These are phyloP conservation scores for Russula abietina DNA, from an alignment of 768 basidiomycete species.

Conservation along the genomic window DNA sequence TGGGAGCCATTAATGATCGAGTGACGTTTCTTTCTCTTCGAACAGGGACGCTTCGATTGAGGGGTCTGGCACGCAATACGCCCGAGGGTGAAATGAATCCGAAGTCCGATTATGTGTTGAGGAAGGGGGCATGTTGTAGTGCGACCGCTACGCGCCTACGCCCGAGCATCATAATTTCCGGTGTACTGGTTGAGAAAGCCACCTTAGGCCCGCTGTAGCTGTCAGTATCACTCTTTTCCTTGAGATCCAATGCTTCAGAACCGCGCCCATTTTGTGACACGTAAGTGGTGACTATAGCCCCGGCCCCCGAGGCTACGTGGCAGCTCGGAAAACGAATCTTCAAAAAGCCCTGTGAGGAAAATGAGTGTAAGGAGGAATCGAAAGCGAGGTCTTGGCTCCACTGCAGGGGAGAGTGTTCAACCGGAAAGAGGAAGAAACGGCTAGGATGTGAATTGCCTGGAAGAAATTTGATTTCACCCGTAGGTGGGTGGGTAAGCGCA, in stretches of 20 bases:
- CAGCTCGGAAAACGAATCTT: not conserved
- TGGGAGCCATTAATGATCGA: not conserved
- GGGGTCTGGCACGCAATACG: not conserved
- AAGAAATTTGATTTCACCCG: not conserved
- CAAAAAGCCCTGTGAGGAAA: not conserved
- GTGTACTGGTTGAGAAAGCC: not conserved
- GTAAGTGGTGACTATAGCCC: not conserved
- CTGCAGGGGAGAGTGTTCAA: not conserved
- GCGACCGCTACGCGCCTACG: constrained; percentile 9
- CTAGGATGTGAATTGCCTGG: not conserved
- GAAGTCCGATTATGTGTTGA: not conserved
- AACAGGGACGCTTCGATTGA: constrained; percentile 5
- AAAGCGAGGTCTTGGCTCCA: not conserved
- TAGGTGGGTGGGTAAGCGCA: not conserved
- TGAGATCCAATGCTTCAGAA: not conserved
- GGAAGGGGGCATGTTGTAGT: not conserved
- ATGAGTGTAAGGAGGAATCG: not conserved
- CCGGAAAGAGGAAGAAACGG: not conserved
- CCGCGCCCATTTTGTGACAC: not conserved
- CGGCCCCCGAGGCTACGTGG: not conserved
- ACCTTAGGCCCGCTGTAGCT: not conserved
- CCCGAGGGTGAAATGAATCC: not conserved
- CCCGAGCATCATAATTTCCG: not conserved
- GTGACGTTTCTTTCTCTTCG: constrained; percentile 11
- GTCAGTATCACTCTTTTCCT: not conserved